Evolutionary conservation across 305 asterid species (phyloP), one percentile per base, ranked within the genome.

Genomic region (Rubia peregrina): DNA sequence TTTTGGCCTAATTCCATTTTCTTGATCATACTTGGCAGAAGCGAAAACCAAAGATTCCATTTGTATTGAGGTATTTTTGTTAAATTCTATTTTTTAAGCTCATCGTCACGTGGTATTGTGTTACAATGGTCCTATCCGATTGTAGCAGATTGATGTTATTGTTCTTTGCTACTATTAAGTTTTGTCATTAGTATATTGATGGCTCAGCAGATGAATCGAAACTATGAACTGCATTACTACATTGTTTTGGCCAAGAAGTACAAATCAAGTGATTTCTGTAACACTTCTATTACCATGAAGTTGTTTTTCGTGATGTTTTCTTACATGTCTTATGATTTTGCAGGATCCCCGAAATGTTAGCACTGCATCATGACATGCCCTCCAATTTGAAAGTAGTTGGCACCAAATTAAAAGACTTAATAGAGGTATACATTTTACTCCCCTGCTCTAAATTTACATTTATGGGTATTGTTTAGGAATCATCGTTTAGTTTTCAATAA

Each of bases 331-430:
- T 43, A 13, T 67, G 16, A 71, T 74, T 70, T 68, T 7, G 75
- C 90, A 92, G 98, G 86, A 90, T 97, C 41, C 97, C 97, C 9
- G 95, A 84, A 14, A 85, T 89, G 92, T 90, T 97, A 17, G 91
- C 95, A 36, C 89, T 92, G 90, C 98, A 92, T 79, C 95, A 90
- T 57, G 97, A 92, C 74, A 79, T 85, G 7, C 78, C 97, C 13
- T 55, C 90, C 30, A 96, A 92, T 81, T 81, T 92, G 75, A 84
- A 68, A 69, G 88, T 82, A 57, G 98, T 92, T 24, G 83, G 85
- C 30, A 77, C 79, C 26, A 86, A 83, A 76, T 74, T 92, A 63
- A 90, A 82, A 82, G 88, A 75, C 40, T 24, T 24, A 61, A 72
- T 89, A 38, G 92, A 87, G 95, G 96, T 90, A 85, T 41, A 36